These are phyloP conservation scores for Pluteus cervinus DNA, from an alignment of 768 basidiomycete species.

Conservation along the genomic window DNA sequence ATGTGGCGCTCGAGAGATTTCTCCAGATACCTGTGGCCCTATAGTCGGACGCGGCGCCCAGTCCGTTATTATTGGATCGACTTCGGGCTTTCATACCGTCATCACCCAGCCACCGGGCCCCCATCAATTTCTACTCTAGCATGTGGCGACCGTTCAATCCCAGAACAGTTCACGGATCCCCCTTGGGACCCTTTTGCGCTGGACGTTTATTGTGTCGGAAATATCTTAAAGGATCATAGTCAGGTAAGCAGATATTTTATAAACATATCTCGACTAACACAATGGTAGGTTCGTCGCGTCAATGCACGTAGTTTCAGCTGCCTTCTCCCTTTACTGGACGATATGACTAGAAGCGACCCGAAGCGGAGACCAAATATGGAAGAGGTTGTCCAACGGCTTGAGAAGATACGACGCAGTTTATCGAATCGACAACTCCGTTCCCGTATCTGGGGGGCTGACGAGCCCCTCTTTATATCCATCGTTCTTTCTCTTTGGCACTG, in stretches of 20 bases:
- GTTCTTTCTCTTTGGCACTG: too few species aligned
- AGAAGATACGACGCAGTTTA: conserved; percentile 8
- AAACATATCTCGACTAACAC: too few species aligned
- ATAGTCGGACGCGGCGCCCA: conserved; percentile 15
- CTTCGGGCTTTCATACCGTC: conserved; percentile 22
- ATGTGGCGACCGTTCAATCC: too few species aligned
- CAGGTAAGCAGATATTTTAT: too few species aligned
- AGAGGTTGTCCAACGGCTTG: conserved; percentile 15
- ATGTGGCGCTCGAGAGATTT: conserved; percentile 12
- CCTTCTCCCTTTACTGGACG: conserved; percentile 10
- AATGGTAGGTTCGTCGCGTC: too few species aligned
- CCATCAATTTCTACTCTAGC: conserved; percentile 22
- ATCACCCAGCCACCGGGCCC: conserved; percentile 13
- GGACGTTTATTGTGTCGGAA: conserved; percentile 40
- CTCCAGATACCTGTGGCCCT: conserved; percentile 3
- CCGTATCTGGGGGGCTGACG: too few species aligned
- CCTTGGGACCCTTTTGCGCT: conserved; percentile 33
- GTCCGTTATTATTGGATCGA: conserved; percentile 25
- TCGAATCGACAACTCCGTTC: conserved; percentile 17
- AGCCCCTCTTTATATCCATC: too few species aligned
- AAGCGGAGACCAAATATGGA: conserved; percentile 18
- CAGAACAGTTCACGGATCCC: conserved; percentile 36
- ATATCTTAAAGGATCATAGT: conserved; percentile 26
- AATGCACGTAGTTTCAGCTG: conserved; percentile 12
- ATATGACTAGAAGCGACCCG: conserved; percentile 21